phyloP scores from a whole-genome alignment of 495 filamentous ascomycete species.

The Parathielavia hyrcaniae region DNA sequence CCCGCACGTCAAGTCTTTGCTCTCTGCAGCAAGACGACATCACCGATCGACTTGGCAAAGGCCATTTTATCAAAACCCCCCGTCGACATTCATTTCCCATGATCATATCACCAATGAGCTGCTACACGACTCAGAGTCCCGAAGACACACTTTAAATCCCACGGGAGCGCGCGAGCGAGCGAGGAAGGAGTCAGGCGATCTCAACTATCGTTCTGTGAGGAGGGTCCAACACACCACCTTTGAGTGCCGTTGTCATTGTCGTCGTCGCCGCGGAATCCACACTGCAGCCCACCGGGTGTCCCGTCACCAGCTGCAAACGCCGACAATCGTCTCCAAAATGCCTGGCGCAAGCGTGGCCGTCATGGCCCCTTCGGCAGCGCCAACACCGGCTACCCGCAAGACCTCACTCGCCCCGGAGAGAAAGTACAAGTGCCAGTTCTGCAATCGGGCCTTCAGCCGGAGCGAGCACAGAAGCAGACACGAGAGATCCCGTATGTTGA shows the following conservation, averaged over 20 bases:
- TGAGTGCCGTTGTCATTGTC: constrained; percentile 33
- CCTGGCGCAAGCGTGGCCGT: constrained; percentile 60
- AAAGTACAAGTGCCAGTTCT: constrained; percentile 99
- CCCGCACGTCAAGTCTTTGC: constrained; percentile 21
- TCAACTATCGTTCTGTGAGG: constrained; percentile 49
- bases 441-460: constrained; percentile 91
- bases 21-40: constrained; percentile 25
- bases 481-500: constrained; percentile 90
- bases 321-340: constrained; percentile 45
- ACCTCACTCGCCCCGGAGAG: constrained; percentile 66
- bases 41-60: constrained; percentile 23
- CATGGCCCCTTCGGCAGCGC: constrained; percentile 50
- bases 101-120: constrained; percentile 56
- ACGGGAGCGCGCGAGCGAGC: constrained; percentile 49
- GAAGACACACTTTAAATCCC: constrained; percentile 57
- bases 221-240: constrained; percentile 28
- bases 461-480: constrained; percentile 96
- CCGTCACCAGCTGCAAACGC: constrained; percentile 35
- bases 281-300: constrained; percentile 27
- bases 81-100: constrained; percentile 39
- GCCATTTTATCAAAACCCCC: constrained; percentile 24
- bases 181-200: constrained; percentile 47
- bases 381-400: constrained; percentile 56
- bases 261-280: constrained; percentile 30
- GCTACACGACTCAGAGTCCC: constrained; percentile 42